Evolutionary conservation across 352 stramenopile species (phyloP).

Genomic region (Halophytophthora batemanensis): DNA sequence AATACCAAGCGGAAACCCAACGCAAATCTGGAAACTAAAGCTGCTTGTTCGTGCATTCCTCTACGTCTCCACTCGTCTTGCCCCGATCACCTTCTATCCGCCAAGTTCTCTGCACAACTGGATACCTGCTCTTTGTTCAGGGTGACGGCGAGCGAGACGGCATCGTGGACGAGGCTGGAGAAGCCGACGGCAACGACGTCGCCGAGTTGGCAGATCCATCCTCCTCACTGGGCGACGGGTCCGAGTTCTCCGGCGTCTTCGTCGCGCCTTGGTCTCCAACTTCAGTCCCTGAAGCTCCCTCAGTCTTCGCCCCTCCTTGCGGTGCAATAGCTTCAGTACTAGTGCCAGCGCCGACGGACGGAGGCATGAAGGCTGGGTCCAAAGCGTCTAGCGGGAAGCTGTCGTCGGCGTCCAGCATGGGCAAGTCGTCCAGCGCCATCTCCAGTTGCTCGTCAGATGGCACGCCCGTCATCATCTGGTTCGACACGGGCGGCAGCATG

Average conservation of each 20-base stretch:
- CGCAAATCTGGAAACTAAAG: too few species aligned
- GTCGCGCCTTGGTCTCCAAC: slow-evolving; percentile 30
- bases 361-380: slow-evolving; percentile 27
- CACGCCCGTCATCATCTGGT: slow-evolving; percentile 36
- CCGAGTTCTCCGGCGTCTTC: slow-evolving; percentile 40
- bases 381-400: slow-evolving; percentile 48
- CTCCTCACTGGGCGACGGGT: slow-evolving; percentile 33
- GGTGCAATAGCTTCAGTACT: slow-evolving; percentile 4
- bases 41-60: too few species aligned
- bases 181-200: slow-evolving; percentile 56
- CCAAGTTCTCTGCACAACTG: not conserved
- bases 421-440: slow-evolving; percentile 64
- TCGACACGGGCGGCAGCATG: slow-evolving; percentile 26
- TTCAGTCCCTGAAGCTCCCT: not conserved
- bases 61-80: not conserved
- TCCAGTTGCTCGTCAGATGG: slow-evolving; percentile 72
- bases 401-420: slow-evolving; percentile 70
- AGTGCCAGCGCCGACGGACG: slow-evolving; percentile 10
- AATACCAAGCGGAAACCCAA: not conserved
- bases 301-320: slow-evolving; percentile 21
- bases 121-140: slow-evolving; percentile 9
- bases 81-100: not conserved
- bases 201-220: slow-evolving; percentile 58
- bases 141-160: slow-evolving; percentile 61
- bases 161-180: slow-evolving; percentile 51